Base-by-base conservation (phyloP, 2,329 filamentous ascomycete species). In the Claviceps quebecensis region DNA sequence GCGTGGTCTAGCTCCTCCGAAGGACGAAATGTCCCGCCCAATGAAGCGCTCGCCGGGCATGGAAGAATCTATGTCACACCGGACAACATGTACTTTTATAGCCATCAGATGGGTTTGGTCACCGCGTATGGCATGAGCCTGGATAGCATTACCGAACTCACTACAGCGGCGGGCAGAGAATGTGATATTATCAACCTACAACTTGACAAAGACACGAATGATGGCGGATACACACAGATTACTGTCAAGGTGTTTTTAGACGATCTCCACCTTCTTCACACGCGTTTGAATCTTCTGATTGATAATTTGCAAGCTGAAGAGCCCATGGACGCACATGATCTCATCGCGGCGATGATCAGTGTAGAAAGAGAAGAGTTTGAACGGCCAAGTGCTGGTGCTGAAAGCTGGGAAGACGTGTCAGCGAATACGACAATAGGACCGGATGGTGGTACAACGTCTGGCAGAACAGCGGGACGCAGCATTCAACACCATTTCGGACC, bases 221-320 rank as follows among this genome's bases (percentile, higher is more conserved):
- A 80, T 53, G 78, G 76, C 44, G 81, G 78, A 13, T 83, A 83
- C 47, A 82, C 83, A 3, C 77, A 87, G 49, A 79, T 97, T 53
- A 91, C 87, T 0, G 80, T 98, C 62, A 97, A 95, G 70, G 86
- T 87, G 0, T 98, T 96, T 71, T 72, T 98, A 23, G 91, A 97
- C 59, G 86, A 93, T 23, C 73, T 96, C 44, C 79, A 80, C 55
- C 74, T 97, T 5, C 75, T 98, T 5, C 86, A 95, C 61, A 78
- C 83, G 46, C 82, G 93, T 17, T 72, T 98, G 16, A 94, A 95
- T 63, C 85, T 88, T 55, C 70, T 98, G 29, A 81, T 97, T 3
- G 85, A 87, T 60, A 86, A 93, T 57, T 78, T 86, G 2, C 81
- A 86, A 53, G 77, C 85, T 0, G 82, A 86, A 44, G 78, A 86